Percentiles rank a stretch among this genome's conserved stretches.
Evolutionary conservation across 228 moss, liverwort and hornwort genomes (phyloP).

Genomic region (Sphagnum fallax): DNA sequence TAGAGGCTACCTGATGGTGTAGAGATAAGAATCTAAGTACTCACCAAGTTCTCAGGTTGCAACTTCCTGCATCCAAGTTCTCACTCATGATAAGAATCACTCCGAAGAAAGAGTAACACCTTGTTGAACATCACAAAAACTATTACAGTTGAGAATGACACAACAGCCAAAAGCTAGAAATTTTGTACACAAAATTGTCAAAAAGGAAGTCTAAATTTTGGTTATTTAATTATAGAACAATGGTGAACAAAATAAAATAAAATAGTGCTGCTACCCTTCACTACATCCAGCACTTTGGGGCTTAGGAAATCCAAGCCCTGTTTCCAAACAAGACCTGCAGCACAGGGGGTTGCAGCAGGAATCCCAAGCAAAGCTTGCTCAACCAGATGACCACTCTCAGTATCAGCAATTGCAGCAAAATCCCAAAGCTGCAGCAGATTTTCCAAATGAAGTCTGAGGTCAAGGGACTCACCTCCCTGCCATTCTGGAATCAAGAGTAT

Average conservation of each 20-base stretch:
- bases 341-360: conserved; percentile 42
- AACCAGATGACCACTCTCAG: conserved; percentile 46
- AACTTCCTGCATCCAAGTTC: too few species aligned
- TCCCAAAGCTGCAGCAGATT: conserved; percentile 58
- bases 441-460: conserved; percentile 33
- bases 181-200: too few species aligned
- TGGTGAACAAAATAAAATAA: background rate
- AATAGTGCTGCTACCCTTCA: background rate
- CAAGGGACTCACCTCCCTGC: background rate
- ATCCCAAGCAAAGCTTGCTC: conserved; percentile 29
- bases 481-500: background rate
- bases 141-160: too few species aligned
- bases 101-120: too few species aligned
- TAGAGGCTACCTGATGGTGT: conserved; percentile 84
- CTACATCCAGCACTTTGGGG: conserved; percentile 6
- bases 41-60: too few species aligned
- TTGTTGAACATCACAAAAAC: too few species aligned
- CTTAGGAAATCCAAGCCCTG: conserved; percentile 13
- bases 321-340: conserved; percentile 29
- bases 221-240: too few species aligned
- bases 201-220: too few species aligned
- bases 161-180: too few species aligned
- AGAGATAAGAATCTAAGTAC: conserved; percentile 28
- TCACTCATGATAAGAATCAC: too few species aligned
- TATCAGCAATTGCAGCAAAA: conserved; percentile 46